A percentile compares a stretch with the other conserved stretches of the same genome.
Conservation (phyloP, 2,329 filamentous ascomycete species). For the Colletotrichum phormii region DNA sequence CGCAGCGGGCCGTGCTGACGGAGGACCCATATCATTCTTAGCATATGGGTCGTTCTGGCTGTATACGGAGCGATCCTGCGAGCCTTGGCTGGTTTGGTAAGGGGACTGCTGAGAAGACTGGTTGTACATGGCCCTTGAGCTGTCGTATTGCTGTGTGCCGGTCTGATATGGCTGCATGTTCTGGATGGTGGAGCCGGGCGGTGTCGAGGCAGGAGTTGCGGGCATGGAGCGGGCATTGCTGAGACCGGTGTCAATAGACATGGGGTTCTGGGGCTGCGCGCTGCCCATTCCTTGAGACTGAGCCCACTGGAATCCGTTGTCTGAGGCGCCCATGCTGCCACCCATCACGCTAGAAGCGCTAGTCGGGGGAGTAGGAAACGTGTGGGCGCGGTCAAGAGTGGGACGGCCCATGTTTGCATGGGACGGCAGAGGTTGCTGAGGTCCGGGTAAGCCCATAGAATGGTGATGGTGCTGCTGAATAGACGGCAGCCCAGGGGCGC, state of each 20-base stretch:
- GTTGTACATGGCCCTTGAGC: constrained; percentile 82
- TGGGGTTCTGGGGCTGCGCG: constrained; percentile 73
- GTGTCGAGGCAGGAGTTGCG: constrained; percentile 90
- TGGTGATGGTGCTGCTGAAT: constrained; percentile 73
- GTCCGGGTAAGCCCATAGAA: constrained; percentile 69
- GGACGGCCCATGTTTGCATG: constrained; percentile 81
- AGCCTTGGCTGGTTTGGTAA: constrained; percentile 73
- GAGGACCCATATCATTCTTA: constrained; percentile 91
- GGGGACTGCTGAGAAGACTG: constrained; percentile 75
- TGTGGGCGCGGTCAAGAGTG: constrained; percentile 85
- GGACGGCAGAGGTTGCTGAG: constrained; percentile 68
- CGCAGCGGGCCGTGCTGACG: constrained; percentile 70
- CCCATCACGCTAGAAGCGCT: constrained; percentile 88
- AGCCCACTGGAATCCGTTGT: constrained; percentile 81
- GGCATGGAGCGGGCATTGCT: constrained; percentile 88
- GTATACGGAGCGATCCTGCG: constrained; percentile 73
- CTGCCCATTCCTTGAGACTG: constrained; percentile 70
- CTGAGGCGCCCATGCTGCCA: constrained; percentile 77
- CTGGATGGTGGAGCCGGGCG: constrained; percentile 81
- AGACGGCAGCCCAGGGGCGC: constrained; percentile 69
- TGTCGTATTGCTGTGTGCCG: constrained; percentile 78
- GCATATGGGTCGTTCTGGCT: constrained; percentile 76
- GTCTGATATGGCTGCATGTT: constrained; percentile 83
- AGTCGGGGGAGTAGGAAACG: constrained; percentile 92
- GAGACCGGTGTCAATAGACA: constrained; percentile 84